Percentiles rank a stretch among this genome's conserved stretches.
These are phyloP conservation scores for Gonium pectorale DNA, from an alignment of 139 green algal species.

Conservation along the genomic window DNA sequence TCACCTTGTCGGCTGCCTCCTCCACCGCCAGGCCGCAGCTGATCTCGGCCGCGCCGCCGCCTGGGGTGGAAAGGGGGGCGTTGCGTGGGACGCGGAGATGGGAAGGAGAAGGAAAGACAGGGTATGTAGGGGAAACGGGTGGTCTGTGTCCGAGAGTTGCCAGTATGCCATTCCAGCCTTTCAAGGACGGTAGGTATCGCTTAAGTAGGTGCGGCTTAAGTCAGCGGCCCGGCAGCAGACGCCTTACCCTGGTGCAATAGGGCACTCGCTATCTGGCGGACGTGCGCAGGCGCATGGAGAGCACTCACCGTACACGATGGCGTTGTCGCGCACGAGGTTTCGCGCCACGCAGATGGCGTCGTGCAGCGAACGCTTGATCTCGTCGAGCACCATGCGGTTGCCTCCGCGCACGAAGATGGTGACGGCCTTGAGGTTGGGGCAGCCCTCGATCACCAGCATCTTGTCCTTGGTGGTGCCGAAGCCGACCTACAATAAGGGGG, in stretches of 20 bases:
- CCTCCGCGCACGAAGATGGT: slow-evolving; percentile 97
- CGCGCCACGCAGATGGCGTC: slow-evolving; percentile 98
- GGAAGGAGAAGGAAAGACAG: no score
- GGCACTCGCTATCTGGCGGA: neutral
- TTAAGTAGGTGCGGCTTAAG: no score
- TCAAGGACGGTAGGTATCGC: no score
- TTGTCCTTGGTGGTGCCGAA: slow-evolving; percentile 99
- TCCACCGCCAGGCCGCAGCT: slow-evolving; percentile 92
- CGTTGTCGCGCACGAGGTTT: slow-evolving; percentile 97
- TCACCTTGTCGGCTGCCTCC: slow-evolving; percentile 84
- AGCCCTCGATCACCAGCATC: slow-evolving; percentile 97
- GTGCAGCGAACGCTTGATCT: slow-evolving; percentile 95
- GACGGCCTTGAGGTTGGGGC: slow-evolving; percentile 92
- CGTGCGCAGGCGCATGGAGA: no score
- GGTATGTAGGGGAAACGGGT: no score
- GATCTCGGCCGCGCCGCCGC: slow-evolving; percentile 96
- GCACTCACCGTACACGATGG: slow-evolving; percentile 94
- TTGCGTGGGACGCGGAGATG: no score
- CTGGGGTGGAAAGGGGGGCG: slow-evolving; percentile 18
- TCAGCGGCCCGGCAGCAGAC: no score
- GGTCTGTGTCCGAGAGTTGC: no score
- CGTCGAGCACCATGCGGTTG: slow-evolving; percentile 96
- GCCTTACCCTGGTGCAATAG: no score
- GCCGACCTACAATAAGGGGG: no score
- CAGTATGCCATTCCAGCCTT: no score